Evolutionary conservation across 176 grass and related monocot species (phyloP).

Genomic region (Stipa capillata): DNA sequence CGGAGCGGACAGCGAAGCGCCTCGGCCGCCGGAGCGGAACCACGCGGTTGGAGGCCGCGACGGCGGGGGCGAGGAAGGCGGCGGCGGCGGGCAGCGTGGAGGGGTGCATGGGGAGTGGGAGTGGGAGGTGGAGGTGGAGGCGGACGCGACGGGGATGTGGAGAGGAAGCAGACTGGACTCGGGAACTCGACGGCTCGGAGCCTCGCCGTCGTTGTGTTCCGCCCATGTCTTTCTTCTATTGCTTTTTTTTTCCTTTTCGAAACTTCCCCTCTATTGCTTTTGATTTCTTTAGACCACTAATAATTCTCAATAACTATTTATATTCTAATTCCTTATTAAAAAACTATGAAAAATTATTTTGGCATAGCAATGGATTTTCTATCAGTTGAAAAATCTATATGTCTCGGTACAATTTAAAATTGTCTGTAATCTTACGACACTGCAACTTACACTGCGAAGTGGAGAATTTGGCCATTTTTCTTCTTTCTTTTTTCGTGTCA

Average conservation of each 20-base stretch:
- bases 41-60: background rate
- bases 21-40: constrained; percentile 14
- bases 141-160: background rate
- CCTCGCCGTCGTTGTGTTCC: background rate
- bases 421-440: background rate
- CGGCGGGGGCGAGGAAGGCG: constrained; percentile 17
- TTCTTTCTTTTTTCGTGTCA: background rate
- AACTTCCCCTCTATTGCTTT: too few relatives aligned
- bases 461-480: background rate
- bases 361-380: background rate
- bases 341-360: too few relatives aligned
- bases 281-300: background rate
- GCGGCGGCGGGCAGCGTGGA: constrained; percentile 13
- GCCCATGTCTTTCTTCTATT: background rate
- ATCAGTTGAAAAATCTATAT: background rate
- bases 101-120: constrained; percentile 19
- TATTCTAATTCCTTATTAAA: background rate
- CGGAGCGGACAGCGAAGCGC: constrained; percentile 40
- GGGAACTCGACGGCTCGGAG: background rate
- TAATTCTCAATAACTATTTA: too few relatives aligned
- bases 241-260: background rate
- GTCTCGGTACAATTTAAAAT: background rate
- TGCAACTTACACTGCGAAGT: background rate
- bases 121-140: background rate
- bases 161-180: constrained; percentile 8